These are phyloP conservation scores for Diplodia corticola DNA, from an alignment of 2,329 filamentous ascomycete species.

Conservation along the genomic window DNA sequence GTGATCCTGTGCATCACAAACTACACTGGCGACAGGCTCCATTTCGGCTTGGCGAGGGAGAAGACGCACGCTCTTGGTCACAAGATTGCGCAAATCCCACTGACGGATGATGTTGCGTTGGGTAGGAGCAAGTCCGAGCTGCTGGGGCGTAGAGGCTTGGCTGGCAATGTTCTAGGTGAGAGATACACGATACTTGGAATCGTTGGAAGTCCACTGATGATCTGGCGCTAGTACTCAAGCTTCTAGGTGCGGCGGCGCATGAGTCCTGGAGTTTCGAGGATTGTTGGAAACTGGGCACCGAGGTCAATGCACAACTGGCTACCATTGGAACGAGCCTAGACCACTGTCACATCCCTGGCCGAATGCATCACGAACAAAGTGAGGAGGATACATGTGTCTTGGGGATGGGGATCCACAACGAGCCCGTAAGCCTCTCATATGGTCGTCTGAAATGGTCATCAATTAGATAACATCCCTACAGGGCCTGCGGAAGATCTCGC, in stretches of 20 bases:
- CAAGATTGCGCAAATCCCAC: constrained; percentile 49
- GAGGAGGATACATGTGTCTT: constrained; percentile 42
- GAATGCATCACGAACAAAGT: constrained; percentile 52
- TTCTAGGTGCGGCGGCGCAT: constrained; percentile 49
- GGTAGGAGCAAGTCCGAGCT: constrained; percentile 52
- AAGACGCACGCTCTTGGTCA: constrained; percentile 48
- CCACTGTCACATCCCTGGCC: constrained; percentile 55
- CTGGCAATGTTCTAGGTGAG: constrained; percentile 44
- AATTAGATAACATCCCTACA: constrained; percentile 21
- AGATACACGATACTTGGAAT: background rate
- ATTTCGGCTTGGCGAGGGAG: constrained; percentile 52
- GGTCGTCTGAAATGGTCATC: background rate
- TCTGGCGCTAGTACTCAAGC: constrained; percentile 47
- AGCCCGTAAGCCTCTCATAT: constrained; percentile 41
- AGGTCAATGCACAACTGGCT: constrained; percentile 48
- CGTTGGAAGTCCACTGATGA: constrained; percentile 21
- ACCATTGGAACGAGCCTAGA: constrained; percentile 55
- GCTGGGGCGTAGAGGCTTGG: constrained; percentile 51
- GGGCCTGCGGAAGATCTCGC: constrained; percentile 48
- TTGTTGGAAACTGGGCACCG: constrained; percentile 46
- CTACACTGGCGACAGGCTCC: constrained; percentile 52
- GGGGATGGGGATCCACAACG: constrained; percentile 55
- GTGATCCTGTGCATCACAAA: constrained; percentile 53
- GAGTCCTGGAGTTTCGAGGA: constrained; percentile 48
- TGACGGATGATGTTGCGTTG: constrained; percentile 52